A percentile compares a stretch with the other conserved stretches of the same genome.
Conservation (phyloP, 106 monocot genomes). For the Alisma plantagoaquatica region DNA sequence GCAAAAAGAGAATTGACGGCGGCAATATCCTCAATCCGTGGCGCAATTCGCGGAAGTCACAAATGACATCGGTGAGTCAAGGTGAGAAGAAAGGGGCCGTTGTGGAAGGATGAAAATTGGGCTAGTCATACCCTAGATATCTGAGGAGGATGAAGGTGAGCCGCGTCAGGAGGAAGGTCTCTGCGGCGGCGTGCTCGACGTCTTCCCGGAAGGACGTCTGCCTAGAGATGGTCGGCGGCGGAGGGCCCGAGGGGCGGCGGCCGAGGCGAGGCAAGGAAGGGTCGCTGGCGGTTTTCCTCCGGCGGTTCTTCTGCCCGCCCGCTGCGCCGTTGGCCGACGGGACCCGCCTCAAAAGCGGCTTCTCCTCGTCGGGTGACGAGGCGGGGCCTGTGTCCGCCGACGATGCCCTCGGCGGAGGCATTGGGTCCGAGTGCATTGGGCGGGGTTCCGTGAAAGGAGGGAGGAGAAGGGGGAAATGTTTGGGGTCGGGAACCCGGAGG, state of each 20-base stretch:
- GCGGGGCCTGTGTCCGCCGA: not conserved
- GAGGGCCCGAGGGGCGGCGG: not conserved
- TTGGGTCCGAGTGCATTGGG: constrained; percentile 6
- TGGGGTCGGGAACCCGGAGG: not conserved
- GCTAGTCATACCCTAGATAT: constrained; percentile 48
- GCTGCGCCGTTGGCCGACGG: constrained; percentile 1
- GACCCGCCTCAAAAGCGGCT: constrained; percentile 15
- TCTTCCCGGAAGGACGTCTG: constrained; percentile 46
- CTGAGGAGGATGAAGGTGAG: constrained; percentile 57
- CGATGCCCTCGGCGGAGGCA: constrained; percentile 4
- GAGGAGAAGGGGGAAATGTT: too few relatives aligned
- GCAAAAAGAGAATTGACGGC: too few relatives aligned
- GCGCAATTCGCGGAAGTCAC: too few relatives aligned
- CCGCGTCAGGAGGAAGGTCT: constrained; percentile 75
- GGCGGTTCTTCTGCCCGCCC: not conserved
- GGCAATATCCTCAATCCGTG: too few relatives aligned
- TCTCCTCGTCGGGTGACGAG: not conserved
- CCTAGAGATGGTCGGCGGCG: not conserved
- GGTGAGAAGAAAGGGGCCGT: too few relatives aligned
- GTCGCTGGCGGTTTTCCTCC: constrained; percentile 26
- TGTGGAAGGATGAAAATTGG: too few relatives aligned
- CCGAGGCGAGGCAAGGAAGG: not conserved
- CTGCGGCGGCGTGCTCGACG: constrained; percentile 76
- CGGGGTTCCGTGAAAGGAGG: too few relatives aligned
- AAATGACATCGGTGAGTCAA: too few relatives aligned